Base-by-base conservation (phyloP, 148 eudicot species). In the Rhododendron williamsianum region DNA sequence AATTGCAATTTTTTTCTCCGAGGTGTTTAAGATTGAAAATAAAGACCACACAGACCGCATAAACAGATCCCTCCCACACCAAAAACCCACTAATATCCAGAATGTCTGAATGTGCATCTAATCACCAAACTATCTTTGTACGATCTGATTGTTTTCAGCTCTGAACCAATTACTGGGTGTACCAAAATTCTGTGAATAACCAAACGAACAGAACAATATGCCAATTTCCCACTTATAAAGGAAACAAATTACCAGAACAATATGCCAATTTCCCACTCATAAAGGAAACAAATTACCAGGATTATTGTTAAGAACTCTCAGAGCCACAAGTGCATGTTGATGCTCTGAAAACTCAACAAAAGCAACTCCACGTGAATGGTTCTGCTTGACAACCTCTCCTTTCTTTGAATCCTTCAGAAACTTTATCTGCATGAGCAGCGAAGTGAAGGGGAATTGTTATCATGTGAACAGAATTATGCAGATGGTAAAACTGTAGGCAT, bases 221-320 rank as follows among this genome's bases (percentile, higher is more conserved):
- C 60, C 60, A 16, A 54, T 48, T 13, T 11, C 30, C 52, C 54
- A 60, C 69, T 72, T 58, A 48, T 10, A 27, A 84, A 52, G 16
- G 72, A 73, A 77, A 60, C 9, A 76, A 23, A 51, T 72, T 93
- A 95, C 99, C 99, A 80, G 99, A 35, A 35, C 36, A 35, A 69
- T n/a, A 58, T 80, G 56, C 56, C 56, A 12, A 52, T 48, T 12
- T 10, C 27, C 51, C 52, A 58, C 56, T 71, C 46, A 46, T 10
- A 25, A 84, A 52, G 19, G 71, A 72, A 77, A 58, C 8, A 76
- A 23, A 51, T 72, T 93, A 95, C 99, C 99, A 80, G 99, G 99
- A 92, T 95, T 97, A 83, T 97, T 97, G 84, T 97, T 97, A 25
- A 97, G 98, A 89, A 93, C 99, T 91, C 99, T 91, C 79, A 95